Evolutionary conservation across 2,329 filamentous ascomycete genomes (phyloP).

Genomic region (Ophiosphaerella herpotricha): DNA sequence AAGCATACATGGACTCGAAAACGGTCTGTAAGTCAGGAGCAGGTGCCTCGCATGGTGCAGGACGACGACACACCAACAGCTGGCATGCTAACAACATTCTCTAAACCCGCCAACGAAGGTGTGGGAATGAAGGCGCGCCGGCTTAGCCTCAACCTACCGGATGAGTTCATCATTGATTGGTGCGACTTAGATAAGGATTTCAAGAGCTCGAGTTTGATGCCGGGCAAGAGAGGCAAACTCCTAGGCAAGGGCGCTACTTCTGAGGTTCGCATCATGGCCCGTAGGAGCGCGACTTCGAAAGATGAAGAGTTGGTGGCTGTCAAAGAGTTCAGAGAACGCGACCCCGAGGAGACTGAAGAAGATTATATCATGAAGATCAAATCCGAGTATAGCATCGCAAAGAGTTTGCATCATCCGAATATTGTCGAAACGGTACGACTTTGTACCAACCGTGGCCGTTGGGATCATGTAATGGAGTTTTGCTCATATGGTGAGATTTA

Average conservation of each 20-base stretch:
- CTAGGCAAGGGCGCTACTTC: slow-evolving; percentile 83
- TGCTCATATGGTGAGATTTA: slow-evolving; percentile 83
- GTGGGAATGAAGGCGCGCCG: slow-evolving; percentile 79
- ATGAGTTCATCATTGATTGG: slow-evolving; percentile 74
- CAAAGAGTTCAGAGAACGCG: slow-evolving; percentile 82
- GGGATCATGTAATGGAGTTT: slow-evolving; percentile 94
- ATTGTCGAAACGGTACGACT: slow-evolving; percentile 80
- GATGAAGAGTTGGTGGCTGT: slow-evolving; percentile 77
- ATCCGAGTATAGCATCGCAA: slow-evolving; percentile 86
- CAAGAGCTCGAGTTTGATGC: slow-evolving; percentile 67
- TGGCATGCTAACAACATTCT: slow-evolving; percentile 43
- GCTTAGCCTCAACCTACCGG: slow-evolving; percentile 73
- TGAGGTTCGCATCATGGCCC: slow-evolving; percentile 78
- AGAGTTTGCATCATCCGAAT: slow-evolving; percentile 83
- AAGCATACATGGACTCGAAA: slow-evolving; percentile 32
- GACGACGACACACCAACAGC: slow-evolving; percentile 35
- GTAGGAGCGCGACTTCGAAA: slow-evolving; percentile 62
- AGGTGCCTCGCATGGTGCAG: slow-evolving; percentile 29
- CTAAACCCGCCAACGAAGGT: slow-evolving; percentile 63
- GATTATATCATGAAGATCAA: slow-evolving; percentile 91
- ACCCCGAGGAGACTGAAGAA: slow-evolving; percentile 67
- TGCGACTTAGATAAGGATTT: slow-evolving; percentile 72
- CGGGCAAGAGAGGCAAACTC: slow-evolving; percentile 73
- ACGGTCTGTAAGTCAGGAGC: slow-evolving; percentile 46
- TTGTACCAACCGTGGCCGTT: slow-evolving; percentile 72